Conservation (phyloP, 306 rosid species). For the Oxytropis ochrocephala region DNA sequence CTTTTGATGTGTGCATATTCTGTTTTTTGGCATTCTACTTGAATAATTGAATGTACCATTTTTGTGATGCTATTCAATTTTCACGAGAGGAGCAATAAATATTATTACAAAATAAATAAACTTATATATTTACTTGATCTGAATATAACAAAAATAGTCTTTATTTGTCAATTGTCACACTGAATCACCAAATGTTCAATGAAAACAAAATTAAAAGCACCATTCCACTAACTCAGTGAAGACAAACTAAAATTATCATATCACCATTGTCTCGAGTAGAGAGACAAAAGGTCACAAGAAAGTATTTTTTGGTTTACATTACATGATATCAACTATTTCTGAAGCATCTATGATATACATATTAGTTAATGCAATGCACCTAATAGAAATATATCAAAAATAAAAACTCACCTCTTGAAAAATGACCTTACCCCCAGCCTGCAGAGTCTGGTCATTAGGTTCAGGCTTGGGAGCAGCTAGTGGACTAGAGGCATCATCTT, state of each 20-base stretch:
- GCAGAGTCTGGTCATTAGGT: conserved; percentile 70
- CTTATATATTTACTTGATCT: background rate
- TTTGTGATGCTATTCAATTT: background rate
- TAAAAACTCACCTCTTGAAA: conserved; percentile 58
- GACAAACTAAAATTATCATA: background rate
- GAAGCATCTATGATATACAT: background rate
- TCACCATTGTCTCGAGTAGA: background rate
- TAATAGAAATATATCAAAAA: background rate
- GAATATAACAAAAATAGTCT: background rate
- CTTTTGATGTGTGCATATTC: background rate
- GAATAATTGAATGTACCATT: background rate
- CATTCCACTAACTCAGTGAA: background rate
- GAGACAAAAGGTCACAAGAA: background rate
- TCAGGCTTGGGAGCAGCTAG: conserved; percentile 67
- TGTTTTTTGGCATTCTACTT: background rate
- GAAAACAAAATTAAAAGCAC: background rate
- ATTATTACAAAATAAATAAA: background rate
- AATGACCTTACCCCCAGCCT: conserved; percentile 47
- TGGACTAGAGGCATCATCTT: conserved; percentile 97
- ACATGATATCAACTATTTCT: background rate
- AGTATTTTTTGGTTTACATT: background rate
- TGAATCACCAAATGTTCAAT: background rate
- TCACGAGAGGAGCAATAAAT: background rate
- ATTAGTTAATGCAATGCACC: background rate
- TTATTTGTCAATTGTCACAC: background rate